phyloP scores from a whole-genome alignment of 2,329 filamentous ascomycete species.

The Alternaria angustiovoidea region DNA sequence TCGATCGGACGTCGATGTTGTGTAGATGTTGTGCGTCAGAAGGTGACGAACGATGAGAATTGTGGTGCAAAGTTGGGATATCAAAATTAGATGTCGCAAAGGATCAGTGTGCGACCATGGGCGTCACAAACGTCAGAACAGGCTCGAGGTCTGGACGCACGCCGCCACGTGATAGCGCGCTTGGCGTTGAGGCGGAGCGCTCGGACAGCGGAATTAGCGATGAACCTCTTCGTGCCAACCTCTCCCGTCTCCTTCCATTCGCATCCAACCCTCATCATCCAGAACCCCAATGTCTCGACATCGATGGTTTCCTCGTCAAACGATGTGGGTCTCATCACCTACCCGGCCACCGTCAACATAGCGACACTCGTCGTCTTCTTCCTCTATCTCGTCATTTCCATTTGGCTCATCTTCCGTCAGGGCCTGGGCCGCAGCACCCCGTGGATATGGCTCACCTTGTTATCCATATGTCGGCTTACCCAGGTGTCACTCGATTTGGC shows the following conservation, averaged over 20 bases:
- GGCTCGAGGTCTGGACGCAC: constrained; percentile 2
- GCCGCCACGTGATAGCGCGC: constrained; percentile 15
- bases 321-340: constrained; percentile 25
- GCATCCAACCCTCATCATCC: constrained; percentile 5
- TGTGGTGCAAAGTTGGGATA: background rate
- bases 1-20: background rate
- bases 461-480: constrained; percentile 44
- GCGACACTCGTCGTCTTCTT: constrained; percentile 46
- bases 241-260: constrained; percentile 3
- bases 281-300: constrained; percentile 29
- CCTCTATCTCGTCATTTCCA: constrained; percentile 39
- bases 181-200: constrained; percentile 18
- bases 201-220: constrained; percentile 20
- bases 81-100: background rate
- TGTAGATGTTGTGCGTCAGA: background rate
- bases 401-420: constrained; percentile 41
- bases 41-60: background rate
- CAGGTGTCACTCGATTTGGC: constrained; percentile 49
- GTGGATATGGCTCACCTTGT: constrained; percentile 45
- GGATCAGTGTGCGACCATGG: background rate
- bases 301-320: constrained; percentile 26
- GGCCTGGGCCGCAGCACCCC: constrained; percentile 45
- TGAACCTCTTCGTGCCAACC: constrained; percentile 2
- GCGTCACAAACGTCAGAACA: constrained; percentile 7
- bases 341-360: constrained; percentile 42